Evolutionary conservation across 768 basidiomycete species (phyloP).

Genomic region (Lentinula edodes): DNA sequence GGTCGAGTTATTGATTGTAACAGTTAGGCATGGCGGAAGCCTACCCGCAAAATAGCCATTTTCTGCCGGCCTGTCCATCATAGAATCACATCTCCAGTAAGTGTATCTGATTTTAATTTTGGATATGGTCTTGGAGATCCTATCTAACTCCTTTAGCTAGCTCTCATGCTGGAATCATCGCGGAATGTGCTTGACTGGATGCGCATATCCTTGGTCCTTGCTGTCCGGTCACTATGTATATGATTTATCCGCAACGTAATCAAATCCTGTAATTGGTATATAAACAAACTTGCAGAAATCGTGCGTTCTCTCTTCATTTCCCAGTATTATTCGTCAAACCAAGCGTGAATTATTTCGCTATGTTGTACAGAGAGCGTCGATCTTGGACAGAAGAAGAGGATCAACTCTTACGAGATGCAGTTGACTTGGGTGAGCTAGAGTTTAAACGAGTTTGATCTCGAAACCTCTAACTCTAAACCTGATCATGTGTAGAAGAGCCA

Average conservation of each 20-base stretch:
- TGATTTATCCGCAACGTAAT: neutral
- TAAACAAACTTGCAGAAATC: neutral
- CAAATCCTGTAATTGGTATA: neutral
- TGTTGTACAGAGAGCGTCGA: conserved; percentile 33
- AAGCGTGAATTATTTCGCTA: neutral
- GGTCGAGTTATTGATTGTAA: neutral
- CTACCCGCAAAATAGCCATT: neutral
- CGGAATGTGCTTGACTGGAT: neutral
- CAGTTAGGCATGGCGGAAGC: neutral
- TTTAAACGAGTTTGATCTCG: neutral
- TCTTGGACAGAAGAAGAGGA: conserved; percentile 51
- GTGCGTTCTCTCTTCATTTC: neutral
- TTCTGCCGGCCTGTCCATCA: neutral
- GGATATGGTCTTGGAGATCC: neutral
- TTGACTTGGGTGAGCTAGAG: conserved; percentile 34
- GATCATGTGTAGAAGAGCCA: conserved; percentile 10
- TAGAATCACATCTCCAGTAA: neutral
- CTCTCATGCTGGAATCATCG: neutral
- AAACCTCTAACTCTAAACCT: conserved; percentile 6
- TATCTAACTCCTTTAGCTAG: neutral
- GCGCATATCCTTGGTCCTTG: neutral
- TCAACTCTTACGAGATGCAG: conserved; percentile 46
- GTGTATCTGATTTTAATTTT: neutral
- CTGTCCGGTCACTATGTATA: neutral
- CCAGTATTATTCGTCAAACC: neutral